Evolutionary conservation across 2,329 filamentous ascomycete genomes (phyloP).

Genomic region (Calonectria leucothoes): DNA sequence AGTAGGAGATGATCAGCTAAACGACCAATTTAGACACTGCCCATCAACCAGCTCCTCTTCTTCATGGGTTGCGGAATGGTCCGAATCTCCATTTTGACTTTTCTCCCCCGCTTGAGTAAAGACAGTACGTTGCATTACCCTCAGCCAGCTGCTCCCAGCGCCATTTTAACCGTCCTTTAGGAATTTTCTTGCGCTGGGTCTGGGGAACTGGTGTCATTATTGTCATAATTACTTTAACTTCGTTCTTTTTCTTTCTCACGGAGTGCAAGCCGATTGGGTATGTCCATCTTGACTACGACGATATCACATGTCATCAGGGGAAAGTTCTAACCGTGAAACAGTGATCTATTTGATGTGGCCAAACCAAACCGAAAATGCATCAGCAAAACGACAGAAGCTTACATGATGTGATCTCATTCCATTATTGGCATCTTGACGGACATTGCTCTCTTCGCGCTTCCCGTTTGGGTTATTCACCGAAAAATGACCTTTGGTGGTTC

Average conservation of each 20-base stretch:
- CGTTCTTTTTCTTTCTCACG: constrained; percentile 36
- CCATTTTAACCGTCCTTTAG: constrained; percentile 7
- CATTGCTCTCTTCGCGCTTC: constrained; percentile 46
- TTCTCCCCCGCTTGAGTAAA: constrained; percentile 33
- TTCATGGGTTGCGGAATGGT: constrained; percentile 34
- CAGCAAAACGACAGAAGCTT: constrained; percentile 25
- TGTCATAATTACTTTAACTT: constrained; percentile 19
- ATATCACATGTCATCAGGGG: not conserved
- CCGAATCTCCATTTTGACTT: constrained; percentile 36
- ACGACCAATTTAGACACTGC: constrained; percentile 13
- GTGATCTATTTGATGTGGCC: constrained; percentile 32
- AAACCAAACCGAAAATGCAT: constrained; percentile 30
- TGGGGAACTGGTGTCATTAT: constrained; percentile 27
- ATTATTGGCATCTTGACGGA: constrained; percentile 48
- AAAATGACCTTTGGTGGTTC: constrained; percentile 49
- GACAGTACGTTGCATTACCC: constrained; percentile 27
- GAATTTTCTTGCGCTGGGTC: constrained; percentile 26
- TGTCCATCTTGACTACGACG: not conserved
- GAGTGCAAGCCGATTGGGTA: constrained; percentile 36
- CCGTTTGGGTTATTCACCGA: constrained; percentile 50
- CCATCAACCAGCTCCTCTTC: constrained; percentile 34
- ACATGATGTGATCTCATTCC: constrained; percentile 50
- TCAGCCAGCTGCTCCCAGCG: not conserved
- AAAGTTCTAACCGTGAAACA: constrained; percentile 4
- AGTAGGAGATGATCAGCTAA: not conserved